Evolutionary conservation across 2,329 filamentous ascomycete genomes (phyloP).

Genomic region (Lachnellula hyalina): DNA sequence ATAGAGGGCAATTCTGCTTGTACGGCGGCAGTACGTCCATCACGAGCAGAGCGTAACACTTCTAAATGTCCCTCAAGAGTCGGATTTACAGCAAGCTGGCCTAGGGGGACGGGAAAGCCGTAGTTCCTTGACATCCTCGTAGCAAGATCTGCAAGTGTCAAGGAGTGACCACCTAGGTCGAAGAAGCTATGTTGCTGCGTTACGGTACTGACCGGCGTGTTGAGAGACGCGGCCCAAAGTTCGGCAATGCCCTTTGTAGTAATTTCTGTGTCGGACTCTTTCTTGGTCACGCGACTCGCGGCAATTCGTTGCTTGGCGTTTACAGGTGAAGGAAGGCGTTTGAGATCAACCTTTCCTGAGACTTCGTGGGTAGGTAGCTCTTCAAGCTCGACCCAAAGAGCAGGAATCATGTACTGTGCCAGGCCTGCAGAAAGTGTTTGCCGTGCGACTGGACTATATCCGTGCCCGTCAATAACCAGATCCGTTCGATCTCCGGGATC

Average conservation of each 20-base stretch:
- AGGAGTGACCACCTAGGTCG: constrained; percentile 72
- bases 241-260: constrained; percentile 62
- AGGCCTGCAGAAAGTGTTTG: constrained; percentile 60
- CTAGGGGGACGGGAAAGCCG: constrained; percentile 67
- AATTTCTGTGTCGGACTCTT: constrained; percentile 57
- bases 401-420: constrained; percentile 79
- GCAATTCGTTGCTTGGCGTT: constrained; percentile 40
- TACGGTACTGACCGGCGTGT: constrained; percentile 56
- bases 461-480: constrained; percentile 63
- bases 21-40: constrained; percentile 68
- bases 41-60: constrained; percentile 63
- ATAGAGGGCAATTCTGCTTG: constrained; percentile 70
- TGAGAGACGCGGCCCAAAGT: constrained; percentile 66
- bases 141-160: constrained; percentile 73
- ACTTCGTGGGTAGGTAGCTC: constrained; percentile 70
- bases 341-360: constrained; percentile 73
- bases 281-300: constrained; percentile 32
- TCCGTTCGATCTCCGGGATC: constrained; percentile 50
- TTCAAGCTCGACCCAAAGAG: constrained; percentile 69
- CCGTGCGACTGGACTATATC: constrained; percentile 65
- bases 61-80: constrained; percentile 69
- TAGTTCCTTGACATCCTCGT: constrained; percentile 63
- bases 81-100: constrained; percentile 63
- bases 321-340: constrained; percentile 61
- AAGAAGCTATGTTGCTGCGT: constrained; percentile 73